Base-by-base conservation (phyloP, 805 yeast species). In the Priceomyces haplophilus region DNA sequence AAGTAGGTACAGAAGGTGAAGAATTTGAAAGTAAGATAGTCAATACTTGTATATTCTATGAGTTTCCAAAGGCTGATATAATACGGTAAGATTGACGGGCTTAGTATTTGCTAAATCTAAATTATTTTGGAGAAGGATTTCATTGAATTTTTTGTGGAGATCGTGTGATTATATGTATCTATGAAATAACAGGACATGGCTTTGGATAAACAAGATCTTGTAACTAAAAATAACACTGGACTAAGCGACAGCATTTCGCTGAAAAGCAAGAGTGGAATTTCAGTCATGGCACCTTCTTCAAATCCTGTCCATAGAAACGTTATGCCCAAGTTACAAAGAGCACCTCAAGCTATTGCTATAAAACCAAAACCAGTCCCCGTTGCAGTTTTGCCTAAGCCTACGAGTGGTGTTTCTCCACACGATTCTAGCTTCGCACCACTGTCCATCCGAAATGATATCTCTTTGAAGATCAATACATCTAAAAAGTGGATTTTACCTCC, bases 401-500 rank as follows among this genome's bases (percentile, higher is more conserved):
- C 17, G 6, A 31, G 29, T 49, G 53, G 38, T 50, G 54, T 11
- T 48, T 48, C 34, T 27, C 48, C 51, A 45, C 49, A 33, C 35
- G 60, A 39, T 47, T 51, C 52, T 29, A 53, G 53, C 39, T 44
- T 52, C n/a, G 52, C 52, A 20, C 31, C 53, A 25, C 47, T 51
- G 21, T 39, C 45, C 13, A 43, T 45, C 24, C 52, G 51, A 19
- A 32, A 45, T n/a, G 53, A 48, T 7, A 47, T 44, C 16, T 48
- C 56, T 5, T 53, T 57, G 32, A 62, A 62, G 39, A 62, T 67
- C 38, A 69, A 69, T 47, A 65, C 72, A 6, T 61, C 64, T 42
- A 64, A 64, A 34, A 54, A 61, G 44, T 70, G 75, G 72, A 66
- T 66, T 12, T 49, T 67, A 30, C 72, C 72, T 6, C 72, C 72